Evolutionary conservation across 2,329 filamentous ascomycete genomes (phyloP), one percentile per base, ranked within the genome.

Genomic region (Pseudogymnoascus sp.): DNA sequence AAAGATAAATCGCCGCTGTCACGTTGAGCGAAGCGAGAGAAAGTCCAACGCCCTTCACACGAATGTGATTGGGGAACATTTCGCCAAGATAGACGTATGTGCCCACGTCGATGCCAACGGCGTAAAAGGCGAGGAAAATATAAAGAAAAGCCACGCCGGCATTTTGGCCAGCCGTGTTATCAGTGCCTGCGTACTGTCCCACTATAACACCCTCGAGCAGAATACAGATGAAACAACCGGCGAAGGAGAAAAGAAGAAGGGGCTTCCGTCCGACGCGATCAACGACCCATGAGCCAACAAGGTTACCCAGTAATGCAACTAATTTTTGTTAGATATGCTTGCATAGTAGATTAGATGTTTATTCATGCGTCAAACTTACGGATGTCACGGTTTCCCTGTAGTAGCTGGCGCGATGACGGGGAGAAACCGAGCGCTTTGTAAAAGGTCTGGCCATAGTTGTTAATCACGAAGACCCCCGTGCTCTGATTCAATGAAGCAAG

Each of bases 61-160:
- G 19, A 30, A 65, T 35, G 58, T 65, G 62, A 22, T 25, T 65
- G 12, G 62, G 64, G 22, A 62, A 64, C n/a, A 65, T 19, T 28
- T 65, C 64, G 3, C 42, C 33, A 2, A 49, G 30, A 60, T 59
- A 65, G 14, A 45, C 23, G 33, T 42, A 61, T 14, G 19, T 33
- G 12, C 36, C 30, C 12, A 49, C 62, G 14, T 63, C 62, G 2
- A 60, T 22, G 9, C 39, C 39, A 6, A 45, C n/a, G 14, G 16
- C 22, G 39, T 45, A 45, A 16, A 45, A 16, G 16, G 16, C n/a
- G 39, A 45, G 16, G 22, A 45, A 45, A 11, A 45, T 23, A 45
- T 45, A 45, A 9, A 45, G 22, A 16, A 23, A 16, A 9, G 39
- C 39, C 6, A 45, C 39, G 5, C 39, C 39, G 14, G 22, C 39